Evolutionary conservation across 176 grass and related monocot genomes (phyloP), one percentile per base, ranked within the genome.

Genomic region (Alloteropsis semialata): DNA sequence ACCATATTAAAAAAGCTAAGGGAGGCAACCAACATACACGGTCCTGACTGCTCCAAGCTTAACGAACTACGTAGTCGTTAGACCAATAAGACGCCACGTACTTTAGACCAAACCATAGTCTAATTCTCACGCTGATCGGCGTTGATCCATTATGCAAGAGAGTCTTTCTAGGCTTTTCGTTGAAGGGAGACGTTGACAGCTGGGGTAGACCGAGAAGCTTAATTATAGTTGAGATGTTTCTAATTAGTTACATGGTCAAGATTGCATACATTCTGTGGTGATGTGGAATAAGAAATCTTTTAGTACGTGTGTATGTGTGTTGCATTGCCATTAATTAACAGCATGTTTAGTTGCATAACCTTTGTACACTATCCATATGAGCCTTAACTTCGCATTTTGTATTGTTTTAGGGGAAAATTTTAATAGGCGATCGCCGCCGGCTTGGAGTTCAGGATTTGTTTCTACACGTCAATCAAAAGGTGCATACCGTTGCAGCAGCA

Each of bases 51-150:
- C 53, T 77, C 50, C 22, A 68, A 81, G 30, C 39, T 49, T 59
- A 87, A 75, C 58, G 39, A 81, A 74, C 36, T 75, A 54, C 30
- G 25, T 24, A 56, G 53, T 58, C 1, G 55, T 79, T 19, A 65
- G 81, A 74, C n/a, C n/a, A n/a, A 28, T 55, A 81, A 76, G 75
- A 81, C 46, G 46, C 64, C 38, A 75, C 61, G 41, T 68, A 61
- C 28, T 41, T 59, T 25, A 34, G 44, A 51, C 85, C 8, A 72
- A 63, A 36, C 15, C 65, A 66, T 45, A 72, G 74, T 78, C 76
- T 28, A 46, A 45, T 28, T 57, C n/a, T 44, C 71, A 27, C 21
- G 33, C 15, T 53, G 22, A 80, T 18, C 41, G 43, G 44, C 77
- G 49, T 80, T 29, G 62, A 37, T 21, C n/a, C 25, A 5, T n/a